Conservation (phyloP, 2,329 filamentous ascomycete species). For the Whalleya microplaca region DNA sequence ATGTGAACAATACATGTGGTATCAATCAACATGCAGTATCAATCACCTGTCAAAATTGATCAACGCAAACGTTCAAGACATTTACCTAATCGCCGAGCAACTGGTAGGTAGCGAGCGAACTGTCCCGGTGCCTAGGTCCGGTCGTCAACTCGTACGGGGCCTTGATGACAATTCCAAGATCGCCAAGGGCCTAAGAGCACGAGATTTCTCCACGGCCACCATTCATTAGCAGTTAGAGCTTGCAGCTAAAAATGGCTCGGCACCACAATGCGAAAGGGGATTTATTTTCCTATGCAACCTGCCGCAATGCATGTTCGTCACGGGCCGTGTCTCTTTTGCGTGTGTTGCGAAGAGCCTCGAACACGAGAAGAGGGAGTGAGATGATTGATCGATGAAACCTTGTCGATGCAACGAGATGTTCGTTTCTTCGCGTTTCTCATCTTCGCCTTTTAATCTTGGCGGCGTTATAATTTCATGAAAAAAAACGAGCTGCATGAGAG, state of each 20-base stretch:
- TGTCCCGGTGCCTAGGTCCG: too few relatives aligned
- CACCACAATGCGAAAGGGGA: not conserved
- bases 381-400: not conserved
- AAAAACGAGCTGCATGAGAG: not conserved
- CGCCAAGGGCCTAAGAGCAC: not conserved
- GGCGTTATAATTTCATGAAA: not conserved
- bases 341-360: not conserved
- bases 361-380: not conserved
- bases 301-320: constrained; percentile 2
- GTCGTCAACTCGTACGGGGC: not conserved
- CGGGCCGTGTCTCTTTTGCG: too few relatives aligned
- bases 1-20: too few relatives aligned
- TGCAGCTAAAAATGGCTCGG: not conserved
- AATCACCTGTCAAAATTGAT: too few relatives aligned
- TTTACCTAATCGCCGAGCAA: too few relatives aligned
- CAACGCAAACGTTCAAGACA: too few relatives aligned
- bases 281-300: constrained; percentile 12
- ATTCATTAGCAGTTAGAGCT: not conserved
- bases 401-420: not conserved
- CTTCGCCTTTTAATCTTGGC: not conserved
- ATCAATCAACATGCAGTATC: too few relatives aligned
- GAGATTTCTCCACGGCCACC: not conserved
- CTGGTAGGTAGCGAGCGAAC: too few relatives aligned
- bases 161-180: not conserved
- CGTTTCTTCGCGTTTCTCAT: too few relatives aligned